Percentiles rank a stretch among this genome's conserved stretches.
These are phyloP conservation scores for Citrullus mucosospermus DNA, from an alignment of 306 rosid genomes.

Conservation along the genomic window DNA sequence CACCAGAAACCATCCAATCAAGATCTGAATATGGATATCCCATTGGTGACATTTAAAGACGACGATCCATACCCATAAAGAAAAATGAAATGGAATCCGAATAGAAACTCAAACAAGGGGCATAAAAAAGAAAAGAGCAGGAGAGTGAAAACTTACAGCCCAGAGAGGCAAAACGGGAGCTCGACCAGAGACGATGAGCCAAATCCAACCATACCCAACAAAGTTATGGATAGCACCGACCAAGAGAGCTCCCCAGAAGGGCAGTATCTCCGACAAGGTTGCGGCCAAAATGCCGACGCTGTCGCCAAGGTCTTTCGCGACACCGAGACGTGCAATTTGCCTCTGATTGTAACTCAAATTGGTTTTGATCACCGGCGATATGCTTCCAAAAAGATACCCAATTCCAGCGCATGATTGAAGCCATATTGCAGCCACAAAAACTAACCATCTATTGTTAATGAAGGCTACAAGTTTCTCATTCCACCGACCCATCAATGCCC, in stretches of 20 bases:
- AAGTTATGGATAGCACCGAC: conserved; percentile 59
- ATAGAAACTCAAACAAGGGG: not conserved
- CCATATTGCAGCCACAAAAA: conserved; percentile 94
- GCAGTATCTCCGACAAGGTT: conserved; percentile 53
- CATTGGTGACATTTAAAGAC: not conserved
- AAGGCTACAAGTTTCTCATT: conserved; percentile 34
- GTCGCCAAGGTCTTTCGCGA: conserved; percentile 87
- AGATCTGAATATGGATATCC: not conserved
- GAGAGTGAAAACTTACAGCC: conserved; percentile 48
- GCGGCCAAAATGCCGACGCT: conserved; percentile 78
- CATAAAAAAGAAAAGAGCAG: not conserved
- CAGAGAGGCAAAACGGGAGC: conserved; percentile 52
- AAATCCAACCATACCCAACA: conserved; percentile 76
- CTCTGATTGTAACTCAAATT: conserved; percentile 57
- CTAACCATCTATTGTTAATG: conserved; percentile 66
- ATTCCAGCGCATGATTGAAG: conserved; percentile 87
- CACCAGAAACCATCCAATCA: not conserved
- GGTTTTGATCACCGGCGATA: conserved; percentile 67
- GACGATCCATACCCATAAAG: not conserved
- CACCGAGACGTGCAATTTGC: conserved; percentile 59
- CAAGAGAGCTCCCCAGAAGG: conserved; percentile 58
- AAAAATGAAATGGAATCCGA: not conserved
- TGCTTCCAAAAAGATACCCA: conserved; percentile 80
- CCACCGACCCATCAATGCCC: conserved; percentile 22
- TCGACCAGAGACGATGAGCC: conserved; percentile 59